Evolutionary conservation across 768 basidiomycete genomes (phyloP).

Genomic region (Cubamyces lactineus): DNA sequence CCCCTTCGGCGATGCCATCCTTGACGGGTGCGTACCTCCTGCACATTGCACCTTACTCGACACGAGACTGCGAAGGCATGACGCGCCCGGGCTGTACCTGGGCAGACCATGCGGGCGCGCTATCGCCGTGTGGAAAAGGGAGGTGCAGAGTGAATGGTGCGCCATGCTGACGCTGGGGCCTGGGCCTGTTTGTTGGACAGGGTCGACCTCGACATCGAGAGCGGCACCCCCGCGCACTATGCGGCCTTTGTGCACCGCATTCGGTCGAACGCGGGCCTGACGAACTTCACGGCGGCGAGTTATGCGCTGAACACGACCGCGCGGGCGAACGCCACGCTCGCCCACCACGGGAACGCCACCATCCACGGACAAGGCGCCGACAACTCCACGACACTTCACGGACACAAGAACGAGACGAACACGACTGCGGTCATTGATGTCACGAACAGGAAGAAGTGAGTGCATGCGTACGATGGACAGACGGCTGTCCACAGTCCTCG

Average conservation of each 20-base stretch:
- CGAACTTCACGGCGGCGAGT: slow-evolving; percentile 33
- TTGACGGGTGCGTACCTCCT: slow-evolving; percentile 60
- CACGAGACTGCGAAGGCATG: not conserved
- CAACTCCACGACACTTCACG: not conserved
- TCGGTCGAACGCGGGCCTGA: slow-evolving; percentile 50
- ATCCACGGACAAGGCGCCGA: not conserved
- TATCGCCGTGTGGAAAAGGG: slow-evolving; percentile 1
- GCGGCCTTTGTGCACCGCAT: slow-evolving; percentile 50
- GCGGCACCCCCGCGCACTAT: slow-evolving; percentile 45
- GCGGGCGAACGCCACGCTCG: slow-evolving; percentile 36
- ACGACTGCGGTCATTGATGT: slow-evolving; percentile 12
- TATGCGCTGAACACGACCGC: slow-evolving; percentile 41
- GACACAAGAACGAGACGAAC: not conserved
- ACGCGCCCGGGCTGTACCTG: slow-evolving; percentile 1
- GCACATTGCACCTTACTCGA: not conserved
- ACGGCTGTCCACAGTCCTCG: not conserved
- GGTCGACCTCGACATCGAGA: slow-evolving; percentile 77
- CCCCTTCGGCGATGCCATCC: slow-evolving; percentile 70
- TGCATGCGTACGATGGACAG: not conserved
- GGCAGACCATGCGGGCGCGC: not conserved
- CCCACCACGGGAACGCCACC: not conserved
- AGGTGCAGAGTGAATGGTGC: not conserved
- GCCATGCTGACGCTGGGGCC: slow-evolving; percentile 2
- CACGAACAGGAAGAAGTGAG: slow-evolving; percentile 22
- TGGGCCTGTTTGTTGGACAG: slow-evolving; percentile 20